A percentile compares a stretch with the other conserved stretches of the same genome.
These are phyloP conservation scores for Suhomyces atakaporum DNA, from an alignment of 1,139 yeast genomes.

Conservation along the genomic window DNA sequence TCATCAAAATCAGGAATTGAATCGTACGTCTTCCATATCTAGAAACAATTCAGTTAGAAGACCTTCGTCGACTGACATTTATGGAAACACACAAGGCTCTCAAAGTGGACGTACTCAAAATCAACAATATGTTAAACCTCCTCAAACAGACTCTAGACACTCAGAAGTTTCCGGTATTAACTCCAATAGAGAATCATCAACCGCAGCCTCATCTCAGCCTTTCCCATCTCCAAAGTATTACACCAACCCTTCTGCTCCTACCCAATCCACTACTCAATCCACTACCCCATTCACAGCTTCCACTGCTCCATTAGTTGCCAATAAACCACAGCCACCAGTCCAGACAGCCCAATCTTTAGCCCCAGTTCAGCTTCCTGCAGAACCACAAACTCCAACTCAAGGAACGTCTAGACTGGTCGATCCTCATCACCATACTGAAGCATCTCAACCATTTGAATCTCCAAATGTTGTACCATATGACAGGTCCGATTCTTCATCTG, in stretches of 20 bases:
- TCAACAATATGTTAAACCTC: constrained; percentile 3
- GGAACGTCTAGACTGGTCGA: not conserved
- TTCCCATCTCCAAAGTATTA: constrained; percentile 16
- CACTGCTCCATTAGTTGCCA: constrained; percentile 6
- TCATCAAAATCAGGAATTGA: constrained; percentile 7
- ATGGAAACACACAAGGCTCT: constrained; percentile 1
- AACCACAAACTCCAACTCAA: not conserved
- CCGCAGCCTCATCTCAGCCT: constrained; percentile 6
- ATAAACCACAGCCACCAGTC: constrained; percentile 4
- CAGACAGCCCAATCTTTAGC: constrained; percentile 1
- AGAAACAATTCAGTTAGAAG: constrained; percentile 16
- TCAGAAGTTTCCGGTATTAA: constrained; percentile 1
- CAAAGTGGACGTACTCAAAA: not conserved
- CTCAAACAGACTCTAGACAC: constrained; percentile 6
- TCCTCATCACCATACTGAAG: constrained; percentile 4
- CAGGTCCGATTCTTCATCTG: constrained; percentile 25
- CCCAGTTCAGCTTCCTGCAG: not conserved
- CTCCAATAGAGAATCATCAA: constrained; percentile 1
- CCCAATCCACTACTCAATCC: constrained; percentile 1
- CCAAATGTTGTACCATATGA: constrained; percentile 26
- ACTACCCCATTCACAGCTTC: constrained; percentile 1
- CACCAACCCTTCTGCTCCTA: constrained; percentile 10
- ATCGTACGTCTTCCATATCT: constrained; percentile 8
- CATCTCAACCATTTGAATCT: constrained; percentile 15
- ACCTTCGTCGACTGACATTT: constrained; percentile 7